Percentiles rank a stretch among this genome's conserved stretches.
Conservation (phyloP, 768 basidiomycete genomes). For the Hypholoma fasciculare region DNA sequence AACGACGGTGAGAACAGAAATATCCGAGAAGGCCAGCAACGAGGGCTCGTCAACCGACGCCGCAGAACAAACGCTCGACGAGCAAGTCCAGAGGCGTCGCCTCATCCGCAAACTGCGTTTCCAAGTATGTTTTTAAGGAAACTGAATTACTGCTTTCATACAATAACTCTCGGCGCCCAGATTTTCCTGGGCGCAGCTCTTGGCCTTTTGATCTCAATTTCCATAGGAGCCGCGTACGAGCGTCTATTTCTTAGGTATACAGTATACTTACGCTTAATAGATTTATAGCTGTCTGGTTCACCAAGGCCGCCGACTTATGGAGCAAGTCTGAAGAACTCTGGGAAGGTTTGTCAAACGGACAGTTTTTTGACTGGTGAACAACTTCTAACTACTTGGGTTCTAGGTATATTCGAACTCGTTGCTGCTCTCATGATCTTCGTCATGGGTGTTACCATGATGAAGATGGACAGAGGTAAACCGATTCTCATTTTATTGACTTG, state of each 20-base stretch:
- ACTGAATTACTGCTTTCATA: neutral
- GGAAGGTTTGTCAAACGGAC: constrained; percentile 66
- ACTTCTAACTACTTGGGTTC: neutral
- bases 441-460: constrained; percentile 95
- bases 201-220: constrained; percentile 78
- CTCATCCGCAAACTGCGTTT: constrained; percentile 69
- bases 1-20: constrained; percentile 6
- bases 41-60: constrained; percentile 19
- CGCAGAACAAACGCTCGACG: constrained; percentile 17
- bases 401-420: constrained; percentile 36
- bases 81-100: constrained; percentile 33
- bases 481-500: neutral
- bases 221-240: constrained; percentile 77
- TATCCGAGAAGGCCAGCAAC: constrained; percentile 23
- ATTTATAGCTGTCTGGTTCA: constrained; percentile 96
- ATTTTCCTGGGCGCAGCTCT: constrained; percentile 73
- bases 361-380: neutral
- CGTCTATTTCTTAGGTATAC: neutral
- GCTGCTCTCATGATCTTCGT: constrained; percentile 83
- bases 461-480: constrained; percentile 72
- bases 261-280: constrained; percentile 18
- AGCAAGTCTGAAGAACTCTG: constrained; percentile 82
- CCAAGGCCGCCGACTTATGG: constrained; percentile 85
- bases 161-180: constrained; percentile 30
- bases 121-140: constrained; percentile 41